Base-by-base conservation (phyloP, 106 monocot genomes). In the Narthecium ossifragum region DNA sequence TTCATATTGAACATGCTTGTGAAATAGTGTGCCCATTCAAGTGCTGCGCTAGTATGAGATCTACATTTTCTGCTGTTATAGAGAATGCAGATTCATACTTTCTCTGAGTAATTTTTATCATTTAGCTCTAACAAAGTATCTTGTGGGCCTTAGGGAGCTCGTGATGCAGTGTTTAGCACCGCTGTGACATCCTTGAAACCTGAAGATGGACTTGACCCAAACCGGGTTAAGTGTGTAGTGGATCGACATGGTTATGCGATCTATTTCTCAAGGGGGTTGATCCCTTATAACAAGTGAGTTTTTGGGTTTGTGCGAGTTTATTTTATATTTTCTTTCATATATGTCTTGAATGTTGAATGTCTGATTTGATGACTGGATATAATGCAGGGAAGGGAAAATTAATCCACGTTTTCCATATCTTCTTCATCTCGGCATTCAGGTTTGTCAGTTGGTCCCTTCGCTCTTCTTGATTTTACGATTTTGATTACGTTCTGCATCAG, bases 111-210 rank as follows among this genome's bases (percentile, higher is more conserved):
- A 18, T 31, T 55, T 34, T 22, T 66, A 8, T 30, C 24, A n/a
- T n/a, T n/a, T n/a, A n/a, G n/a, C n/a, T 40, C 41, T 26, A 12
- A 34, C 36, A 6, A 29, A 29, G 47, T 41, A 25, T 2, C 62
- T 51, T 61, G 30, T 76, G 57, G 43, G 21, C 26, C 62, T 38
- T 34, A 86, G 94, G 68, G 68, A 70, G 70, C 89, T 65, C 89
- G 85, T 72, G 94, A 94, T 83, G 94, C 94, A 36, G 94, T 94
- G 26, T 94, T 94, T 60, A 94, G 94, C 50, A 94, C 94, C 68
- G 94, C 89, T 63, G 85, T 94, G 18, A 83, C 94, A 59, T 71
- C 89, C 22, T 69, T 94, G 51, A 94, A 94, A 69, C 94, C 85
- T 57, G 94, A 83, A 73, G 85, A 94, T 74, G 86, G 72, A 49